A percentile compares a stretch with the other conserved stretches of the same genome.
Evolutionary conservation across 129 eudicot genomes (phyloP).

Genomic region (Cynara cardunculus): DNA sequence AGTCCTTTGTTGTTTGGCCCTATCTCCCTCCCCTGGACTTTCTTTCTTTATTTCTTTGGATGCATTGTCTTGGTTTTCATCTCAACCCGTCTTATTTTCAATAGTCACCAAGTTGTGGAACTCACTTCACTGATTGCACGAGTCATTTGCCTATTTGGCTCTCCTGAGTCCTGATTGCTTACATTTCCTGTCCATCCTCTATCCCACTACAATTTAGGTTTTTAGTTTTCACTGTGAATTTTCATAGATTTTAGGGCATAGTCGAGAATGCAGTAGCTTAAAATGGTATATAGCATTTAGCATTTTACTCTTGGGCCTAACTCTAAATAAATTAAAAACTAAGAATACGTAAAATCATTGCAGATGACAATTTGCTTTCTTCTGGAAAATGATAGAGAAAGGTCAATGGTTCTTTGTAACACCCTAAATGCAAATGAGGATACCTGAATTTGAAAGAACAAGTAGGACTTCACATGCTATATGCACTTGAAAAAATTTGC

Average conservation of each 20-base stretch:
- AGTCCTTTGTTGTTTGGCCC: not conserved
- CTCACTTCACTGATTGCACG: not conserved
- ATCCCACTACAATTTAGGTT: not conserved
- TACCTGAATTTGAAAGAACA: not conserved
- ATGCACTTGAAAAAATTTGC: not conserved
- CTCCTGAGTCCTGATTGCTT: not conserved
- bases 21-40: not conserved
- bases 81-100: not conserved
- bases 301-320: not conserved
- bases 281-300: not conserved
- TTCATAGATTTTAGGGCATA: not conserved
- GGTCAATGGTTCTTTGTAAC: not conserved
- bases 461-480: not conserved
- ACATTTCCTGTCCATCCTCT: not conserved
- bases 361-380: not conserved
- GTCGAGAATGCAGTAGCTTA: not conserved
- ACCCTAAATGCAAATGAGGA: not conserved
- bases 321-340: not conserved
- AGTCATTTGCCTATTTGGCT: not conserved
- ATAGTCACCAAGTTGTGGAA: not conserved
- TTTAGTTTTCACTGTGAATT: not conserved
- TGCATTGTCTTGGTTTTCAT: not conserved
- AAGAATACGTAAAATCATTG: not conserved
- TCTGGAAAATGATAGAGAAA: not conserved
- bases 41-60: not conserved